Evolutionary conservation across 1,284 basidiomycete genomes (phyloP).

Genomic region (Sporisorium iseilematis-ciliati): DNA sequence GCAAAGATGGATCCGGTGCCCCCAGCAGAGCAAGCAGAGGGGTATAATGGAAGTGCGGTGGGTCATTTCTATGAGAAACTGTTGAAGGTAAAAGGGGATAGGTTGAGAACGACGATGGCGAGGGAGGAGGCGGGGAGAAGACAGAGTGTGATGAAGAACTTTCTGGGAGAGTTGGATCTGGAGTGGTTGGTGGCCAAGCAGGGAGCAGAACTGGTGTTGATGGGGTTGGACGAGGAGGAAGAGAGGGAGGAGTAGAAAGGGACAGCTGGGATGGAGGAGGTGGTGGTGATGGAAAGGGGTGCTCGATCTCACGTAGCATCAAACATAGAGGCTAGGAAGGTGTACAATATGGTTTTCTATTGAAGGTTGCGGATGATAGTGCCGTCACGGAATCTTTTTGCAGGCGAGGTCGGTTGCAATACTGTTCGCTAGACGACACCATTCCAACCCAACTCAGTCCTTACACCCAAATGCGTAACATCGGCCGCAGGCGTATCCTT

Average conservation of each 20-base stretch:
- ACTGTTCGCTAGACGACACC: conserved; percentile 30
- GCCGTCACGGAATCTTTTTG: too few species aligned
- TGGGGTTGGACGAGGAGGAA: conserved; percentile 9
- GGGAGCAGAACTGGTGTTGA: conserved; percentile 46
- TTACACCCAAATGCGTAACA: conserved; percentile 54
- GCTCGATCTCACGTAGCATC: background rate
- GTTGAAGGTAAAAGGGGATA: conserved; percentile 38
- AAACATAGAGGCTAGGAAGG: too few species aligned
- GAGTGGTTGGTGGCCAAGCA: conserved; percentile 60
- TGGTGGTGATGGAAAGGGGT: too few species aligned
- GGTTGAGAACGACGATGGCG: conserved; percentile 75
- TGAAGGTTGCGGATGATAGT: too few species aligned
- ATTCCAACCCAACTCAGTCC: conserved; percentile 59
- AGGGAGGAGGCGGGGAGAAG: conserved; percentile 79
- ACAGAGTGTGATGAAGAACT: conserved; percentile 74
- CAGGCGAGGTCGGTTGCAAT: too few species aligned
- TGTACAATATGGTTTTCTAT: too few species aligned
- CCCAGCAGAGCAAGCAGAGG: conserved; percentile 58
- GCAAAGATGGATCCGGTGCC: conserved; percentile 33
- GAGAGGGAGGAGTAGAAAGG: conserved; percentile 12
- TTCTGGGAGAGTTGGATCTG: conserved; percentile 56
- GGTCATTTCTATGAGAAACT: conserved; percentile 87
- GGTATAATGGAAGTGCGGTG: conserved; percentile 76
- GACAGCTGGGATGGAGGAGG: background rate
- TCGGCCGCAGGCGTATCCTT: conserved; percentile 58